These are phyloP conservation scores for Fonsecaea pedrosoi DNA, from an alignment of 2,329 filamentous ascomycete species.

Conservation along the genomic window DNA sequence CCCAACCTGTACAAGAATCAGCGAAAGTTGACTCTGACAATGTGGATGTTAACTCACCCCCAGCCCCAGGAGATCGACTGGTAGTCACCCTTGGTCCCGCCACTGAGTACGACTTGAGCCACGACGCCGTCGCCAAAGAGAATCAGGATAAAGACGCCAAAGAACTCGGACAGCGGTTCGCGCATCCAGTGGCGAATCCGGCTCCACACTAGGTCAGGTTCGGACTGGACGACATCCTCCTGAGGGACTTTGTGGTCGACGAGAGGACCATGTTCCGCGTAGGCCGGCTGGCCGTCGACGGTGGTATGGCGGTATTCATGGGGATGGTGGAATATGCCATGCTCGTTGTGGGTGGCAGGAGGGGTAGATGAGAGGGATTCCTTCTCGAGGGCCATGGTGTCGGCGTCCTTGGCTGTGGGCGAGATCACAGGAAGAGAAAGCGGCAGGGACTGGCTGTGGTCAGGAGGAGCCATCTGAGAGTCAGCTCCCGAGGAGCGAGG, in stretches of 20 bases:
- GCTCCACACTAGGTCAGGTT: slow-evolving; percentile 57
- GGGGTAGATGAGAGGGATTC: slow-evolving; percentile 31
- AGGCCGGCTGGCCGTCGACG: slow-evolving; percentile 30
- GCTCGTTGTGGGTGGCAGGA: slow-evolving; percentile 33
- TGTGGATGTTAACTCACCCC: slow-evolving; percentile 47
- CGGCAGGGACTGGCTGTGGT: slow-evolving; percentile 13
- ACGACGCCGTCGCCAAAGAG: slow-evolving; percentile 74
- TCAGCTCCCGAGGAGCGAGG: slow-evolving; percentile 16
- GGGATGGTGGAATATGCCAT: slow-evolving; percentile 15
- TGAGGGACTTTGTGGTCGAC: slow-evolving; percentile 46
- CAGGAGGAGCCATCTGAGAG: slow-evolving; percentile 12
- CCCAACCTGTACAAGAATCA: slow-evolving; percentile 58
- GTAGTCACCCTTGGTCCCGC: slow-evolving; percentile 52
- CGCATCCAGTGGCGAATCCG: slow-evolving; percentile 58
- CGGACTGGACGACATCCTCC: slow-evolving; percentile 39
- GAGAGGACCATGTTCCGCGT: slow-evolving; percentile 43
- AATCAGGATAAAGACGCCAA: slow-evolving; percentile 71
- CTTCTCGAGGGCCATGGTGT: slow-evolving; percentile 34
- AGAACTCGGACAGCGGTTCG: slow-evolving; percentile 71
- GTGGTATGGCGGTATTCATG: slow-evolving; percentile 34
- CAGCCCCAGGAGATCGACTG: slow-evolving; percentile 62
- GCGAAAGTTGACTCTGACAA: slow-evolving; percentile 12
- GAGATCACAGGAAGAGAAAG: slow-evolving; percentile 6
- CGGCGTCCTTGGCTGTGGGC: slow-evolving; percentile 16
- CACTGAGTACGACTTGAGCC: slow-evolving; percentile 66